Base-by-base conservation (phyloP, 257 asterid species). In the Paraleonurus japonicus region DNA sequence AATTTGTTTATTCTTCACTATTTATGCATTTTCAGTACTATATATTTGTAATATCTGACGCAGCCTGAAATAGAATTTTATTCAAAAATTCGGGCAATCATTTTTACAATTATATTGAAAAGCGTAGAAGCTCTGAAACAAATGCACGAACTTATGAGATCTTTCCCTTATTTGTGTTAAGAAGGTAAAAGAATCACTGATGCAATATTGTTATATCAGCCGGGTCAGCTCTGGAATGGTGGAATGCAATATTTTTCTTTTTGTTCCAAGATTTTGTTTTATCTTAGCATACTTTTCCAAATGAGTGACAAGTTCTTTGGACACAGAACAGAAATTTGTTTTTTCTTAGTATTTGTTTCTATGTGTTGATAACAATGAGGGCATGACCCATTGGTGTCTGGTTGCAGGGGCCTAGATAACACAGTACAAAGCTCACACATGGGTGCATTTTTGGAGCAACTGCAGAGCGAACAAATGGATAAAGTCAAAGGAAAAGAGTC, bases 381-480 rank as follows among this genome's bases (percentile, higher is more conserved):
- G 41, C 32, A 47, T 59, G 64, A 32, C 24, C 15, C 22, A 63
- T 37, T 16, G 4, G 61, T 11, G 67, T 43, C 41, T 79, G 70
- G 69, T 79, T 48, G 20, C 90, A 95, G 99, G 84, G 84, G 86
- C 48, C 81, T 92, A 30, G 97, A 85, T 70, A 65, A 67, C 26
- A 82, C 81, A 0, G 98, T 95, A 51, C 89, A 70, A 58, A 87
- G 89, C 87, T 83, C 87, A 22, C 96, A 88, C 61, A 91, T 95
- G 90, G 97, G 86, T 81, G 88, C 90, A 26, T 95, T 95, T 72
- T 78, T 92, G 55, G 90, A 88, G 84, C 95, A 89, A 66, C 84
- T 95, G 55, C 98, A 86, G 81, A 79, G 63, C 59, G 99, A 95
- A 45, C 96, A 84, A 70, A 77, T 67, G 80, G 83, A 80, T 76